A percentile compares a stretch with the other conserved stretches of the same genome.
Conservation (phyloP, 169 alveolate species). For the Eimeria praecox region DNA sequence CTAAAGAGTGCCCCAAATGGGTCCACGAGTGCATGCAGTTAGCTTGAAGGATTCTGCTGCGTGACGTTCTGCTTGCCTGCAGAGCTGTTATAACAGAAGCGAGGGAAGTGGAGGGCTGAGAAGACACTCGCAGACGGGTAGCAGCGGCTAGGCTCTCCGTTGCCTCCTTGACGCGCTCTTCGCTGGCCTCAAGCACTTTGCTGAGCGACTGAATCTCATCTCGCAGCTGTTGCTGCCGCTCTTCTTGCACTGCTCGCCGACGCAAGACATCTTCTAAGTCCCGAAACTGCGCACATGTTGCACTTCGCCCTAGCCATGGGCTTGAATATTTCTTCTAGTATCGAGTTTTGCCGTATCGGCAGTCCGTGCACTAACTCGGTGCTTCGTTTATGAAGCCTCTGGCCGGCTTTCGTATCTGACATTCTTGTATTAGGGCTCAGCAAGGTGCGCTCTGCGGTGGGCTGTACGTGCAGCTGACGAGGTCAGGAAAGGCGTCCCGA, state of each 20-base stretch:
- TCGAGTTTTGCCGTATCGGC: not conserved
- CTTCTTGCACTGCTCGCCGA: not conserved
- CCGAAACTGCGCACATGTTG: slow-evolving; percentile 12
- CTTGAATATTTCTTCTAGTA: not conserved
- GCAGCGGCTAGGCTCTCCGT: slow-evolving; percentile 41
- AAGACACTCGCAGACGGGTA: slow-evolving; percentile 14
- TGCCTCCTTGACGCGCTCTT: slow-evolving; percentile 21
- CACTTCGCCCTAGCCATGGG: not conserved
- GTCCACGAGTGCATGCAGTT: no score
- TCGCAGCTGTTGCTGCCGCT: slow-evolving; percentile 44
- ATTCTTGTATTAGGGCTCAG: not conserved
- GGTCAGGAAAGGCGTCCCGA: slow-evolving; percentile 33
- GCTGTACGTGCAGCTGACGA: slow-evolving; percentile 50
- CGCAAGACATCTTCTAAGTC: not conserved
- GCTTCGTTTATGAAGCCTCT: not conserved
- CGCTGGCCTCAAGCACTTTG: slow-evolving; percentile 15
- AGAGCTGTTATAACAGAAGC: not conserved
- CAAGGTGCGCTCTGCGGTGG: not conserved
- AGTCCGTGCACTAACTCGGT: not conserved
- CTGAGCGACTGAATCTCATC: slow-evolving; percentile 20
- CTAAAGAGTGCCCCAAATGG: no score
- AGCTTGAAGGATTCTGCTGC: not conserved
- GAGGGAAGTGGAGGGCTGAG: slow-evolving; percentile 17
- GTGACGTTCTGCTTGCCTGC: not conserved
- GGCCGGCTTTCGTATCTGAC: not conserved